Evolutionary conservation across 805 yeast genomes (phyloP), one percentile per base, ranked within the genome.

Genomic region (Lachancea sp.): DNA sequence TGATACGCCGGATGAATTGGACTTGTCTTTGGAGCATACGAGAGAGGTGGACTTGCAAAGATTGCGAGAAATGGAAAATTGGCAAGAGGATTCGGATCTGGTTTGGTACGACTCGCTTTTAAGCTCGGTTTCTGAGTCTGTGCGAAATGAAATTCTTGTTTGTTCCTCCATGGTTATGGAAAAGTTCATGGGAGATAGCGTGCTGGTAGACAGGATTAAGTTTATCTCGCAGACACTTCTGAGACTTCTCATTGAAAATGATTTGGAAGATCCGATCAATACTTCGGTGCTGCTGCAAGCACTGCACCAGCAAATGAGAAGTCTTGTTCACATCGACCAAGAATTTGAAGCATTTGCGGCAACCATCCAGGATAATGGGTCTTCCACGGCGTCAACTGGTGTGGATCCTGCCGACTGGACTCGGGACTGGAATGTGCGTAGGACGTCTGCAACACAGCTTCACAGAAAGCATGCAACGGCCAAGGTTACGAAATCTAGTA

Each of bases 131-230:
- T 72, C 69, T 29, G 78, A 75, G 19, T 59, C 71, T 0, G 61
- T 78, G 2, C 80, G 80, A 34, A 71, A 68, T 42, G 81, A 81
- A 31, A 68, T 82, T 5, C 59, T 81, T 18, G 71, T 76, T 46
- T 73, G 74, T 49, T 73, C 86, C 1, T 74, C 84, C 0, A 62
- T 77, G 4, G 60, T 78, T 26, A 72, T 75, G 55, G 89, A 81
- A 54, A 72, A 73, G 43, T 56, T 71, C 55, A 48, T 67, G 10
- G 52, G 58, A 13, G 60, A 66, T 27, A 54, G 56, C 16, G 56
- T 50, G 1, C 56, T 68, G 22, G 41, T 52, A 12, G 42, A 41
- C 12, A 42, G 59, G 13, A 52, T 50, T 31, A 60, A 61, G 38
- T 55, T 60, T 42, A 26, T 60, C 10, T 53, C 62, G 3, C 41